These are phyloP conservation scores for Fusarium fujikuroi DNA, from an alignment of 2,329 filamentous ascomycete species.

Conservation along the genomic window DNA sequence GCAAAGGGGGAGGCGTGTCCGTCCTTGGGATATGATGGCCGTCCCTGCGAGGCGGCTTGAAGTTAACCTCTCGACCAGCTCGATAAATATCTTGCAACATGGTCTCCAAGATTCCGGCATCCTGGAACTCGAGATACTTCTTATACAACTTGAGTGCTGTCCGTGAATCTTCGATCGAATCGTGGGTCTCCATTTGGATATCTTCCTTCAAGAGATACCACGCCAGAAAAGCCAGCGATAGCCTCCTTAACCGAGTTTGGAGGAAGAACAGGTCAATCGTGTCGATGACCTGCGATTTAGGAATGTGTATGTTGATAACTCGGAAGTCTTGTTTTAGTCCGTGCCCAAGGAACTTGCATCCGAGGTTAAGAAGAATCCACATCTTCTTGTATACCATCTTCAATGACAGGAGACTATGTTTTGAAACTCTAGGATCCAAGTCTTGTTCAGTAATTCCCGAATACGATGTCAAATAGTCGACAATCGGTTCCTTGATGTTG, in stretches of 20 bases:
- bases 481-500: slow-evolving; percentile 86
- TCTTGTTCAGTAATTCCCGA: slow-evolving; percentile 91
- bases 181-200: slow-evolving; percentile 92
- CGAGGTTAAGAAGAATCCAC: slow-evolving; percentile 94
- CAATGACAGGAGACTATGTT: slow-evolving; percentile 84
- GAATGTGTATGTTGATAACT: slow-evolving; percentile 97
- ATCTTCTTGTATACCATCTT: slow-evolving; percentile 98
- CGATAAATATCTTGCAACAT: slow-evolving; percentile 90
- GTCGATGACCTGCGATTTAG: slow-evolving; percentile 89
- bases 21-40: slow-evolving; percentile 57
- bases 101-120: slow-evolving; percentile 83
- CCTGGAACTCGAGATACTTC: slow-evolving; percentile 89
- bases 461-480: slow-evolving; percentile 94
- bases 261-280: slow-evolving; percentile 93
- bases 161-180: slow-evolving; percentile 93
- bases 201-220: slow-evolving; percentile 93
- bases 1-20: slow-evolving; percentile 66
- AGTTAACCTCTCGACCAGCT: slow-evolving; percentile 59
- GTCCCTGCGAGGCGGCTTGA: slow-evolving; percentile 62
- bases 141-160: slow-evolving; percentile 89
- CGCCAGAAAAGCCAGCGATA: slow-evolving; percentile 90
- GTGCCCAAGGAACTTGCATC: slow-evolving; percentile 93
- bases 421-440: slow-evolving; percentile 79
- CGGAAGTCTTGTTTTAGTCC: slow-evolving; percentile 95
- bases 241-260: slow-evolving; percentile 80